Percentiles rank a stretch among this genome's conserved stretches.
Conservation (phyloP, 2,329 filamentous ascomycete genomes). For the Aspergillus novofumigatus region DNA sequence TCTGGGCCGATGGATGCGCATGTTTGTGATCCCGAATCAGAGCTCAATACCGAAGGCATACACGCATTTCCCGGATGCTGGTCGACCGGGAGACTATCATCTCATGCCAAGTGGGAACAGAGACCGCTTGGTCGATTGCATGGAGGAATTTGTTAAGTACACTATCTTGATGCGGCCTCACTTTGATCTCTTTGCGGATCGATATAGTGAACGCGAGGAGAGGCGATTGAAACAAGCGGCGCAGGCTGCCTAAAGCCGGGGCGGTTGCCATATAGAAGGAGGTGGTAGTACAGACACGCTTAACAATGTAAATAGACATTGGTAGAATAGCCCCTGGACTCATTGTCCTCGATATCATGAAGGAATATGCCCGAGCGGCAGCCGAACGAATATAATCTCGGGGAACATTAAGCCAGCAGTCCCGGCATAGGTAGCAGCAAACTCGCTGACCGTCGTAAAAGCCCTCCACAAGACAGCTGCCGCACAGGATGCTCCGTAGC, state of each 20-base stretch:
- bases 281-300: neutral
- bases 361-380: conserved; percentile 33
- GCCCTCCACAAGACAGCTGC: conserved; percentile 42
- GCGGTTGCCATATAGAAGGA: too few species aligned
- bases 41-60: conserved; percentile 61
- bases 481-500: conserved; percentile 30
- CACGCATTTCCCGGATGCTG: conserved; percentile 53
- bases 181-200: conserved; percentile 58
- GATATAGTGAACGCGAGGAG: conserved; percentile 56
- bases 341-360: too few species aligned
- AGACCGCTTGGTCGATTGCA: conserved; percentile 60
- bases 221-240: conserved; percentile 12
- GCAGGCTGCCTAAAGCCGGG: neutral
- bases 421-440: conserved; percentile 40
- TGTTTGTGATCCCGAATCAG: conserved; percentile 66
- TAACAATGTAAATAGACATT: neutral
- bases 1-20: conserved; percentile 65
- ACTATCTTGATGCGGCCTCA: conserved; percentile 62
- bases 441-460: conserved; percentile 36
- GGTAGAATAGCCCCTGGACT: too few species aligned
- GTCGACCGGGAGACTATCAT: conserved; percentile 44
- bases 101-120: conserved; percentile 55
- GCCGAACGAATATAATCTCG: conserved; percentile 39
- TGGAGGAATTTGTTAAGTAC: conserved; percentile 69
- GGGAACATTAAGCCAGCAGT: conserved; percentile 39